Base-by-base conservation (phyloP, 1,139 yeast genomes). In the Candida neerlandica region DNA sequence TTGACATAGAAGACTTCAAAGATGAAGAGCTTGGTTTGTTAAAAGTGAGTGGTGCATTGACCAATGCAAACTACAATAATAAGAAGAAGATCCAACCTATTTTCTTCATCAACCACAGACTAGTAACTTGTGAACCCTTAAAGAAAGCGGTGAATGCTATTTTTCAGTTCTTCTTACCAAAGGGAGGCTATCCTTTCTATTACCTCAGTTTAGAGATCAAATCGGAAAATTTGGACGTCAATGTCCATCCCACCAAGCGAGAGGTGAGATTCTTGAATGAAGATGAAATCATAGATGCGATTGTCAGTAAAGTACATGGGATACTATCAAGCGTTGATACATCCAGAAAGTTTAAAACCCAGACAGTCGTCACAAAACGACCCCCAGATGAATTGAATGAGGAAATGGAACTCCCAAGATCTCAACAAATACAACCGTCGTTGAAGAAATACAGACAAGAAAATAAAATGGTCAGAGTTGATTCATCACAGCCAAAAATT, bases 191-290 rank as follows among this genome's bases (percentile, higher is more conserved):
- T 55, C 88, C 96, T 0, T 94, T 94, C 63, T 77, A 89, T 1
- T 94, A 91, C 65, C 55, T 94, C 48, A 77, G 89, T 43, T 64
- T 94, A 19, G 73, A 74, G 35, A 82, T 94, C 5, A 72, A 76
- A 16, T 89, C 97, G 0, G 71, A 70, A 32, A 85, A 86, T 52
- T 75, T 94, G 12, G 99, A 94, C 64, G 99, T 94, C 10, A 94
- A 94, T 64, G 85, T 95, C 9, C 99, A 95, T 62, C 99, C 99
- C 0, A 94, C 99, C 0, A 94, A 94, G 60, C 77, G 95, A 48
- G 98, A 94, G 60, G 98, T 95, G 1, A 69, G 96, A 45, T 91
- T 95, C 63, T 70, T 94, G 34, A 68, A 84, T 62, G 98, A 95
- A 60, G 96, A 88, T 48, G 98, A 91, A 61, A 89, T 95, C 19